Percentiles rank a stretch among this genome's conserved stretches.
These are phyloP conservation scores for Citrullus mucosospermus DNA, from an alignment of 306 rosid genomes.

Conservation along the genomic window DNA sequence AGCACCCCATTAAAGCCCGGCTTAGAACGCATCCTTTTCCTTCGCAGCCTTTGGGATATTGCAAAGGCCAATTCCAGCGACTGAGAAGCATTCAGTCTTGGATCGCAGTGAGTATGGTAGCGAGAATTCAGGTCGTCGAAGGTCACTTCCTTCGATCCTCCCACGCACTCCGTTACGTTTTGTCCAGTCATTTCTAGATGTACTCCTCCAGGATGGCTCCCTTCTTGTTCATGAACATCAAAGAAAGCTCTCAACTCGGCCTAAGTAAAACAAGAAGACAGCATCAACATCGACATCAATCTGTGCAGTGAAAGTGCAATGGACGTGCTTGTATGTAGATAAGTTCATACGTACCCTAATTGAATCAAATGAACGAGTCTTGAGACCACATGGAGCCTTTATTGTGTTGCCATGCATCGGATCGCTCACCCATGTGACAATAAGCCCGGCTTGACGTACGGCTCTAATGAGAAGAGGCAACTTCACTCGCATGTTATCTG, in stretches of 20 bases:
- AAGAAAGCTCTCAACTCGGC: constrained; percentile 36
- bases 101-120: constrained; percentile 33
- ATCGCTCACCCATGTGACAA: constrained; percentile 36
- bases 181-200: constrained; percentile 43
- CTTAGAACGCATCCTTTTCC: constrained; percentile 17
- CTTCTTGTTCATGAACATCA: constrained; percentile 39
- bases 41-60: constrained; percentile 24
- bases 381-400: constrained; percentile 33
- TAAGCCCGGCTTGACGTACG: constrained; percentile 26
- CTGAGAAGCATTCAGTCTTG: constrained; percentile 35
- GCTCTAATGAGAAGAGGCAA: constrained; percentile 29
- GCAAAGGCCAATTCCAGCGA: constrained; percentile 28
- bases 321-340: neutral
- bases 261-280: constrained; percentile 4
- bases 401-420: constrained; percentile 46
- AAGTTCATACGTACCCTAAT: constrained; percentile 28
- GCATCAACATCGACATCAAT: neutral
- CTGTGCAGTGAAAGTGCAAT: neutral
- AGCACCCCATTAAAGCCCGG: neutral
- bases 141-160: constrained; percentile 27
- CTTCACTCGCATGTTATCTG: constrained; percentile 30
- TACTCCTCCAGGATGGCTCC: constrained; percentile 33
- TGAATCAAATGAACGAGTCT: constrained; percentile 29
- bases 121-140: constrained; percentile 29
- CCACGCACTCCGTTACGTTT: constrained; percentile 30